Evolutionary conservation across 352 stramenopile species (phyloP), one percentile per base, ranked within the genome.

Genomic region (Phytophthora europaea): DNA sequence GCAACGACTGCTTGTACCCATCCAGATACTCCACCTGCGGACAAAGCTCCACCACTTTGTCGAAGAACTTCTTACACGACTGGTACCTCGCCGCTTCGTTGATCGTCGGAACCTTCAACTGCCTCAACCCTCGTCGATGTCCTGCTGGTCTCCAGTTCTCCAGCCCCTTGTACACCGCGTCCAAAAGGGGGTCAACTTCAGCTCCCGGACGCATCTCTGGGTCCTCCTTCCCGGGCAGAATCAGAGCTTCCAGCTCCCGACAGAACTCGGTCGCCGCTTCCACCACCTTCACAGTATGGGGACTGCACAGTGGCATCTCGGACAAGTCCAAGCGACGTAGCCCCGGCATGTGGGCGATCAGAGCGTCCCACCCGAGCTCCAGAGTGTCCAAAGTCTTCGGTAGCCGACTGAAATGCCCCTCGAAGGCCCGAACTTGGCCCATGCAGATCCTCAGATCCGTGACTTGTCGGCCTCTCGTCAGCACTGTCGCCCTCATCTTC

Each of bases 1-100:
- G 61, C 48, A 83, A 28, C 26, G 70, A 81, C 20, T 81, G 75
- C 31, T 73, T 79, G 65, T 76, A 73, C 20, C 70, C 71, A 51
- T 79, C 70, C 59, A 79, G 26, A 50, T 71, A 74, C 51, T 79
- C 75, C 45, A 79, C 60, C 16, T 73, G 58, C 1, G 75, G 75
- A 33, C 75, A 79, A 6, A 47, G 72, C 60, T 67, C 38, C 8
- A 81, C 67, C 65, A 81, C 66, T 8, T 74, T 61, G 23, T 76
- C 54, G 10, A 81, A 68, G 20, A 72, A 77, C 59, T 74, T 57
- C 4, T 33, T 66, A 26, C 64, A 78, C 7, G 66, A 75, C 16
- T 31, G 50, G 15, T 69, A 65, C 10, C 60, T 51, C 18, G 73
- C 47, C n/a, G 16, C n/a, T n/a, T 70, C 70, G 26, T 57, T 68